These are phyloP conservation scores for Solanum pinnatisectum DNA, from an alignment of 257 asterid genomes.

Conservation along the genomic window DNA sequence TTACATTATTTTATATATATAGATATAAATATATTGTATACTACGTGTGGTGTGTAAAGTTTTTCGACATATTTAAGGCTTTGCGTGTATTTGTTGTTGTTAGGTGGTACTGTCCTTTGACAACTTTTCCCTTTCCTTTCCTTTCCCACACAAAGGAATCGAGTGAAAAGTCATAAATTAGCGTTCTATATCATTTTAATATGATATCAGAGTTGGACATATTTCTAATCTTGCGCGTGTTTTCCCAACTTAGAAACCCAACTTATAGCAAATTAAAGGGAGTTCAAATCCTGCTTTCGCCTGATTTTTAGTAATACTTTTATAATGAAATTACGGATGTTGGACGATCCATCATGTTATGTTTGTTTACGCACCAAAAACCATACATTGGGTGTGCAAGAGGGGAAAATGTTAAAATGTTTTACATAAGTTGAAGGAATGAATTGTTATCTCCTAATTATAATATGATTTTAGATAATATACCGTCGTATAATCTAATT, in stretches of 20 bases:
- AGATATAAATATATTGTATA: neutral
- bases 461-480: neutral
- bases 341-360: neutral
- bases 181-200: neutral
- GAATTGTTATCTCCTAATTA: neutral
- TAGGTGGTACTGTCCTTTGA: constrained; percentile 1
- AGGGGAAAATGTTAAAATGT: neutral
- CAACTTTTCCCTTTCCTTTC: neutral
- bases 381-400: neutral
- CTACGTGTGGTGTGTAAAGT: constrained; percentile 13
- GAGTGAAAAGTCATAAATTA: neutral
- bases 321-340: neutral
- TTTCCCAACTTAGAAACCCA: neutral
- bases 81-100: constrained; percentile 50
- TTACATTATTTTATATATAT: neutral
- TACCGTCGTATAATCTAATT: neutral
- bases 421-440: neutral
- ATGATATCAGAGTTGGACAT: accelerated
- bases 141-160: neutral
- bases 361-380: neutral
- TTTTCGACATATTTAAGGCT: constrained; percentile 68
- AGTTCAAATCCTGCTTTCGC: neutral
- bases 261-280: neutral
- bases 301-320: neutral
- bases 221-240: neutral